Evolutionary conservation across 2,329 filamentous ascomycete species (phyloP).

Genomic region (Fusarium verticillioides): DNA sequence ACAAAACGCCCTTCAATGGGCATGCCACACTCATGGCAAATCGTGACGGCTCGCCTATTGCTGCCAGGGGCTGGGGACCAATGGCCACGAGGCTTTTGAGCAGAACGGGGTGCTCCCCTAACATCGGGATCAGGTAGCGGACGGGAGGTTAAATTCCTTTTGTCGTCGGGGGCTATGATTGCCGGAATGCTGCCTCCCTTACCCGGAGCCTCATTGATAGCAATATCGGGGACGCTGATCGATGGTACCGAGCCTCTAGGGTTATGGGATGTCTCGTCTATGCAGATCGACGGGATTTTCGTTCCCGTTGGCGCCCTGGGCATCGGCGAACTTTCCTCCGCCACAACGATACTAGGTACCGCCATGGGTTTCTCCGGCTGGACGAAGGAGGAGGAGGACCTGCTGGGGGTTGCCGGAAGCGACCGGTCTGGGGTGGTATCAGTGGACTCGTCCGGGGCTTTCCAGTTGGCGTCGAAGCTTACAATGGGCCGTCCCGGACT

Average conservation of each 20-base stretch:
- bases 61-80: constrained; percentile 67
- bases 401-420: constrained; percentile 44
- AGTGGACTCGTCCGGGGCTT: constrained; percentile 75
- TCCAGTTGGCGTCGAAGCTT: constrained; percentile 92
- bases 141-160: constrained; percentile 38
- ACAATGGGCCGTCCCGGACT: constrained; percentile 92
- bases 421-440: constrained; percentile 68
- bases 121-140: constrained; percentile 60
- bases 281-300: constrained; percentile 51
- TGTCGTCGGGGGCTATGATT: constrained; percentile 60
- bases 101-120: constrained; percentile 48
- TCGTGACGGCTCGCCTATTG: constrained; percentile 68
- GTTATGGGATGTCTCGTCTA: constrained; percentile 46
- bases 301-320: constrained; percentile 44
- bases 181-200: constrained; percentile 52
- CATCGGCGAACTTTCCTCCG: constrained; percentile 56
- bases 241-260: constrained; percentile 46
- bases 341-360: constrained; percentile 66
- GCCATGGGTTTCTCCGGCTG: constrained; percentile 52
- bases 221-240: constrained; percentile 63
- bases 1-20: constrained; percentile 93
- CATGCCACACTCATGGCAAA: constrained; percentile 84
- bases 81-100: constrained; percentile 61
- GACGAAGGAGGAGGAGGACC: constrained; percentile 41
- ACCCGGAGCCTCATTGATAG: constrained; percentile 49